These are phyloP conservation scores for Hypoxylon lenormandii DNA, from an alignment of 495 filamentous ascomycete species.

Conservation along the genomic window DNA sequence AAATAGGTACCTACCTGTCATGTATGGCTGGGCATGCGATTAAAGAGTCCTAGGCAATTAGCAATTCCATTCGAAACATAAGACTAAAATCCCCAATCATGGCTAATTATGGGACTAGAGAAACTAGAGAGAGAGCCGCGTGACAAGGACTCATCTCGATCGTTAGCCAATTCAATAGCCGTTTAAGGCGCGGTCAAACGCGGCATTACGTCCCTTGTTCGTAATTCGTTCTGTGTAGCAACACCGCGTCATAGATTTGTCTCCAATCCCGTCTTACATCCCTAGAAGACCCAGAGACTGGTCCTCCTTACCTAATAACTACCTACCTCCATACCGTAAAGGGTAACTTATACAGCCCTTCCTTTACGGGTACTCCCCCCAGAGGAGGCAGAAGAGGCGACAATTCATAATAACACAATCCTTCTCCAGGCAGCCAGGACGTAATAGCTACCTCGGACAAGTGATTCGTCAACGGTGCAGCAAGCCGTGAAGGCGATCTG, in stretches of 20 bases:
- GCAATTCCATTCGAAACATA: no score
- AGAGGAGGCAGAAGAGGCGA: no score
- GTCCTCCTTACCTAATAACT: constrained; percentile 15
- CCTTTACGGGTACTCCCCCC: neutral
- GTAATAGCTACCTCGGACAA: neutral
- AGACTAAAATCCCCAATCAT: neutral
- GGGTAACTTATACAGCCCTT: constrained; percentile 1
- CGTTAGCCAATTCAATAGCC: constrained; percentile 15
- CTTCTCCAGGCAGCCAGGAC: neutral
- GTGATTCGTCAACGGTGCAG: constrained; percentile 24
- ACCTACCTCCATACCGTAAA: constrained; percentile 4
- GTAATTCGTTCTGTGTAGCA: constrained; percentile 18
- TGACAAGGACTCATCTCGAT: constrained; percentile 39
- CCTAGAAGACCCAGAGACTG: neutral
- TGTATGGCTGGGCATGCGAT: neutral
- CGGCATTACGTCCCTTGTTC: constrained; percentile 38
- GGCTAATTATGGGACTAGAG: constrained; percentile 7
- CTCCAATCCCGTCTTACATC: neutral
- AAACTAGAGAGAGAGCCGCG: constrained; percentile 8
- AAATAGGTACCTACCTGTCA: no score
- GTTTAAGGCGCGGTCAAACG: constrained; percentile 21
- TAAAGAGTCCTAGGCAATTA: no score
- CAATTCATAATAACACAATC: constrained; percentile 2
- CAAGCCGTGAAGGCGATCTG: neutral
- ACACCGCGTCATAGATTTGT: constrained; percentile 34